A percentile compares a stretch with the other conserved stretches of the same genome.
Conservation (phyloP, 2,329 filamentous ascomycete species). For the Macroventuria anomochaeta region DNA sequence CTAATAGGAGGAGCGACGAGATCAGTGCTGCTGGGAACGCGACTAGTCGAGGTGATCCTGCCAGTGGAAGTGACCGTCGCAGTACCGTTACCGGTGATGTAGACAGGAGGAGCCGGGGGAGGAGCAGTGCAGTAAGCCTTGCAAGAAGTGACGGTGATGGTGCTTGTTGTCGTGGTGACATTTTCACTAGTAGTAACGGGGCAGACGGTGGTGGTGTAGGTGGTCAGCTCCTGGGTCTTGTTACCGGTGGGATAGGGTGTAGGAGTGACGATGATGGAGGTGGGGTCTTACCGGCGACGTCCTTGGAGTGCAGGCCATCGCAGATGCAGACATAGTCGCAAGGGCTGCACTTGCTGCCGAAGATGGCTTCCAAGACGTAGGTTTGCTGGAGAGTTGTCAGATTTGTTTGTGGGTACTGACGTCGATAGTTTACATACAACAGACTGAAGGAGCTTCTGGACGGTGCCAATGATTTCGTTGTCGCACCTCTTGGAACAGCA, state of each 20-base stretch:
- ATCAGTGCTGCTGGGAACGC: conserved; percentile 1
- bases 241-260: conserved; percentile 9
- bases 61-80: conserved; percentile 8
- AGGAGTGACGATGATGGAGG: conserved; percentile 7
- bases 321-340: conserved; percentile 10
- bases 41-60: conserved; percentile 8
- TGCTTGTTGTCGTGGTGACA: conserved; percentile 14
- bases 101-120: conserved; percentile 4
- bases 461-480: conserved; percentile 10
- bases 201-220: conserved; percentile 14
- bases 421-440: conserved; percentile 1
- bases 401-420: too few species aligned
- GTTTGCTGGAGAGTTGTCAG: conserved; percentile 11
- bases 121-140: conserved; percentile 14
- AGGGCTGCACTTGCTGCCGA: conserved; percentile 13
- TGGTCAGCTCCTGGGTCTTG: conserved; percentile 6
- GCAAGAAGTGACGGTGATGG: conserved; percentile 12
- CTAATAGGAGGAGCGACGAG: neutral
- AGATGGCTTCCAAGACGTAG: conserved; percentile 19
- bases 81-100: conserved; percentile 6
- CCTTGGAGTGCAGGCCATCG: conserved; percentile 6
- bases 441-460: conserved; percentile 12
- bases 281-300: conserved; percentile 13
- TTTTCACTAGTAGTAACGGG: conserved; percentile 8
- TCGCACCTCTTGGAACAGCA: conserved; percentile 8